A percentile compares a stretch with the other conserved stretches of the same genome.
phyloP scores from a whole-genome alignment of 2,329 filamentous ascomycete species.

The Trichophyton rubrum region DNA sequence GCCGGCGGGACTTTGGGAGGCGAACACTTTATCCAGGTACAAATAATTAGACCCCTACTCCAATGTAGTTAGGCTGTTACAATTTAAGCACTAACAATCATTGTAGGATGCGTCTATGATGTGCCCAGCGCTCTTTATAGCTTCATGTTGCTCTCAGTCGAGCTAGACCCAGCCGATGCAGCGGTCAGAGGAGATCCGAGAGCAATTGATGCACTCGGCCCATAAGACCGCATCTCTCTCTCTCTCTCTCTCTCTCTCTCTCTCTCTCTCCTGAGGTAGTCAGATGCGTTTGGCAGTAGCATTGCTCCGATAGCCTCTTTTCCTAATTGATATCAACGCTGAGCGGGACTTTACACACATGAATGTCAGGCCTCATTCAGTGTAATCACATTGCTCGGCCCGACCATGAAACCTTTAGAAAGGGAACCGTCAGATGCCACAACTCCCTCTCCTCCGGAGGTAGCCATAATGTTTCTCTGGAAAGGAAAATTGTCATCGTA shows the following conservation, averaged over 20 bases:
- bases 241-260: conserved; percentile 44
- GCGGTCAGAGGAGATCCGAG: conserved; percentile 37
- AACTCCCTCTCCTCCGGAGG: conserved; percentile 21
- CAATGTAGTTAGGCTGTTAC: not conserved
- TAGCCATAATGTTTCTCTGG: conserved; percentile 15
- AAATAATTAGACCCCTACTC: not conserved
- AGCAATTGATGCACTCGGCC: conserved; percentile 38
- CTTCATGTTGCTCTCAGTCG: conserved; percentile 42
- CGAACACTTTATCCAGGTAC: conserved; percentile 45
- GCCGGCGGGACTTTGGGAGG: conserved; percentile 51
- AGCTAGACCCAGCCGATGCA: conserved; percentile 40
- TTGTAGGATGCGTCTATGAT: conserved; percentile 40
- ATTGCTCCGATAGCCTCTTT: conserved; percentile 38
- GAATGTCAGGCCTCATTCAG: conserved; percentile 41
- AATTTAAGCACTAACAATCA: conserved; percentile 13
- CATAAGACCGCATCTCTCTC: conserved; percentile 42
- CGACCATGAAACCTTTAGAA: conserved; percentile 27
- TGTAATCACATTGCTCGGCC: conserved; percentile 42
- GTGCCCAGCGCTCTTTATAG: conserved; percentile 43
- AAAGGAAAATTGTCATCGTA: conserved; percentile 20
- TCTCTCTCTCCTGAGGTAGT: conserved; percentile 42
- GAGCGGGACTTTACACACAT: conserved; percentile 21
- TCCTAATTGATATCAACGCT: conserved; percentile 17
- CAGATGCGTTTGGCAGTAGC: conserved; percentile 38
- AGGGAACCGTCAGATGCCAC: conserved; percentile 14